Percentiles rank a stretch among this genome's conserved stretches.
Evolutionary conservation across 1,139 yeast genomes (phyloP).

Genomic region (Kodamaea ohmeri): DNA sequence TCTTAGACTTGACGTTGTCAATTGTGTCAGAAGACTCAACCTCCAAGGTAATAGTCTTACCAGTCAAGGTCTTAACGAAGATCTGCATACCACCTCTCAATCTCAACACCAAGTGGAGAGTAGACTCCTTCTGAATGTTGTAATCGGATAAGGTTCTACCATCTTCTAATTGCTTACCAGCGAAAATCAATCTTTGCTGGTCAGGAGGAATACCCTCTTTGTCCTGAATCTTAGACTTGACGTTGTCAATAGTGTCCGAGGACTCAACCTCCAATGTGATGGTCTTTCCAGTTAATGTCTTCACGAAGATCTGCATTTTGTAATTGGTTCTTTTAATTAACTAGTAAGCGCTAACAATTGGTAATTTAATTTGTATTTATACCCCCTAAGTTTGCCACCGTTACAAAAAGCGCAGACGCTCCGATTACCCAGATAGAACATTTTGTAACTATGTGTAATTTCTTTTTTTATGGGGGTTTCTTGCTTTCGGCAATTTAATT

Average conservation of each 20-base stretch:
- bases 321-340: background rate
- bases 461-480: constrained; percentile 6
- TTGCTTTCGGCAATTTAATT: constrained; percentile 1
- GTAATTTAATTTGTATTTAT: constrained; percentile 6
- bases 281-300: constrained; percentile 68
- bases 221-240: constrained; percentile 53
- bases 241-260: constrained; percentile 70
- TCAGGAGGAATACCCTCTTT: constrained; percentile 55
- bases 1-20: constrained; percentile 58
- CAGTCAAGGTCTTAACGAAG: constrained; percentile 59
- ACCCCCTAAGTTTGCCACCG: constrained; percentile 10
- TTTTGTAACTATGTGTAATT: constrained; percentile 6
- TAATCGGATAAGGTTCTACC: constrained; percentile 67
- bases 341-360: constrained; percentile 2
- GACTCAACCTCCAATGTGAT: constrained; percentile 70
- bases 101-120: constrained; percentile 83
- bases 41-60: constrained; percentile 69
- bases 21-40: constrained; percentile 76
- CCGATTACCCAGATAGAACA: constrained; percentile 4
- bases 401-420: constrained; percentile 7
- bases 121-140: constrained; percentile 94
- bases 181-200: constrained; percentile 55
- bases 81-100: constrained; percentile 48
- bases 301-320: constrained; percentile 37
- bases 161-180: constrained; percentile 63